Conservation (phyloP, 306 rosid genomes). For the Acacia confusa region DNA sequence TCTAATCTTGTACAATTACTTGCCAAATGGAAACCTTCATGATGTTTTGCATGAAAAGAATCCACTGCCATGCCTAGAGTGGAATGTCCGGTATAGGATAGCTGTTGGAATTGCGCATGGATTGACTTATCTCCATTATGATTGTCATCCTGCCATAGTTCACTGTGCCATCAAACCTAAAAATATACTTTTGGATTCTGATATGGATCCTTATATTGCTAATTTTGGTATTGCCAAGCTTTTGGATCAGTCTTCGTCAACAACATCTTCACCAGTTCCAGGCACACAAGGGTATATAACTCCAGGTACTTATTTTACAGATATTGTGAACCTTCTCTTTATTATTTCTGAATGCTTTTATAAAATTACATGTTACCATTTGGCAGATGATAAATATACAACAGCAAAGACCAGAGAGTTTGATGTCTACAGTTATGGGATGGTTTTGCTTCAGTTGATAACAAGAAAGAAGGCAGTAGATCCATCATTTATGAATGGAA, state of each 20-base stretch:
- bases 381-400: not conserved
- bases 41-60: constrained; percentile 57
- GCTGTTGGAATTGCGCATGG: not conserved
- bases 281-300: constrained; percentile 65
- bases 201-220: not conserved
- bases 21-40: not conserved
- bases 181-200: not conserved
- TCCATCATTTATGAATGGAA: constrained; percentile 47
- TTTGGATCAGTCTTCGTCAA: not conserved
- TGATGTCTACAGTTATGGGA: constrained; percentile 78
- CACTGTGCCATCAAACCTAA: not conserved
- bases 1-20: not conserved
- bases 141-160: not conserved
- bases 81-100: not conserved
- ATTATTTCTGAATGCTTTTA: too few species aligned
- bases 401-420: constrained; percentile 48
- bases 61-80: not conserved
- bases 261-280: constrained; percentile 23
- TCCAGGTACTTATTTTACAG: constrained; percentile 50
- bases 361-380: too few species aligned
- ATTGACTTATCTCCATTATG: not conserved
- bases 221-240: not conserved
- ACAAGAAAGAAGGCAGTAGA: constrained; percentile 64
- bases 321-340: too few species aligned
- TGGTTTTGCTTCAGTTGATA: constrained; percentile 76